Conservation (phyloP, 768 basidiomycete genomes). For the Artomyces pyxidatus region DNA sequence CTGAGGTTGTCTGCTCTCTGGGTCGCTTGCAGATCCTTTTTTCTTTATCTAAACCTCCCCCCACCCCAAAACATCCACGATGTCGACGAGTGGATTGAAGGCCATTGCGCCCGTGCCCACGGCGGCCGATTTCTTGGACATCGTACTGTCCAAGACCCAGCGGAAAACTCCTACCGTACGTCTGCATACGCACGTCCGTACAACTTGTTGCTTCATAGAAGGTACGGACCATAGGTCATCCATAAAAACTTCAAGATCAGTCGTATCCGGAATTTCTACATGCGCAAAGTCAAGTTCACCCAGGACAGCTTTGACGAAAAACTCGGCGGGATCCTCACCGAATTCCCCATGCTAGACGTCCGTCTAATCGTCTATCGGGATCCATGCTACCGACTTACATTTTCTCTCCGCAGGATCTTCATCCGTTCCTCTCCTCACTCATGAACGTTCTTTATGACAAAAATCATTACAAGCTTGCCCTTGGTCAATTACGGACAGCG, state of each 20-base stretch:
- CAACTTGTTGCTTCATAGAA: not conserved
- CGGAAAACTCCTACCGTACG: slow-evolving; percentile 92
- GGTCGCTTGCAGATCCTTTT: too few species aligned
- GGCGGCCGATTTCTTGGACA: slow-evolving; percentile 89
- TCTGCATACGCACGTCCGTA: not conserved
- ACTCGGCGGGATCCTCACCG: slow-evolving; percentile 83
- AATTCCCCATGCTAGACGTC: slow-evolving; percentile 97
- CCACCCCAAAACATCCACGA: slow-evolving; percentile 24
- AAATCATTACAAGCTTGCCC: slow-evolving; percentile 98
- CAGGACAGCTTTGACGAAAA: slow-evolving; percentile 97
- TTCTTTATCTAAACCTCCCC: too few species aligned
- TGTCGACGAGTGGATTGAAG: slow-evolving; percentile 89
- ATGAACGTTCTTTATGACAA: slow-evolving; percentile 99
- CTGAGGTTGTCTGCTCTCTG: too few species aligned
- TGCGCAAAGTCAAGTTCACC: slow-evolving; percentile 99
- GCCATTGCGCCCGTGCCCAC: slow-evolving; percentile 98
- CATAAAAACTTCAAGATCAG: slow-evolving; percentile 99
- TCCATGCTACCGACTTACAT: not conserved
- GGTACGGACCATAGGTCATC: slow-evolving; percentile 57
- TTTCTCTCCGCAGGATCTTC: slow-evolving; percentile 56
- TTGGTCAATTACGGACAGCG: slow-evolving; percentile 94
- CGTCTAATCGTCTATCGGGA: slow-evolving; percentile 24
- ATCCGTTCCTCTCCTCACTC: slow-evolving; percentile 91
- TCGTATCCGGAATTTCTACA: slow-evolving; percentile 95
- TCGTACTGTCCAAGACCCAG: slow-evolving; percentile 90